phyloP scores from a whole-genome alignment of 495 filamentous ascomycete genomes.

The Xylaria bambusicola region DNA sequence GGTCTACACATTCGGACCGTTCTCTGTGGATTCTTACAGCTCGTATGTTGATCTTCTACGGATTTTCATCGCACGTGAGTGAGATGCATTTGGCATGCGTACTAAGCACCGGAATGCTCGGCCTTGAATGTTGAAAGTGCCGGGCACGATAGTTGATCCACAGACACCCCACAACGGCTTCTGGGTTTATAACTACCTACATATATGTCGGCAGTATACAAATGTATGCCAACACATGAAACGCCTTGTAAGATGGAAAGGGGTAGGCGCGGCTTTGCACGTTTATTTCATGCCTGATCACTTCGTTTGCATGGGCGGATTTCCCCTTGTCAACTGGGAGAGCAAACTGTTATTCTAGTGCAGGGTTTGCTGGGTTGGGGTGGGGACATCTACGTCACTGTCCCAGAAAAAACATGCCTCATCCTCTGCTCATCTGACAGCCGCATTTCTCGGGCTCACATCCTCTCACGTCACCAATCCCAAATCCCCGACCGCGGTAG shows the following conservation, averaged over 20 bases:
- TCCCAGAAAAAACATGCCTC: conserved; percentile 3
- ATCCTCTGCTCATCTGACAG: too few species aligned
- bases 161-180: background rate
- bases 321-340: background rate
- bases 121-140: background rate
- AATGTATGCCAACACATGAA: too few species aligned
- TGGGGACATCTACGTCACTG: background rate
- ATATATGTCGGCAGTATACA: too few species aligned
- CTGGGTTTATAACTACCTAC: too few species aligned
- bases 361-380: background rate
- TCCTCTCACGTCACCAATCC: conserved; percentile 8
- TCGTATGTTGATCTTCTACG: background rate
- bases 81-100: background rate
- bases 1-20: background rate
- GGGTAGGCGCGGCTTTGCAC: too few species aligned
- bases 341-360: background rate
- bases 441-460: conserved; percentile 4
- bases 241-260: too few species aligned
- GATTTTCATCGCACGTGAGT: background rate
- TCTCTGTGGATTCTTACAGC: background rate
- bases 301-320: too few species aligned
- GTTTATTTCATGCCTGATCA: too few species aligned
- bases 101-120: conserved; percentile 13
- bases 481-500: background rate
- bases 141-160: background rate